Conservation (phyloP, 2,329 filamentous ascomycete species). For the Rutstroemia sp. region DNA sequence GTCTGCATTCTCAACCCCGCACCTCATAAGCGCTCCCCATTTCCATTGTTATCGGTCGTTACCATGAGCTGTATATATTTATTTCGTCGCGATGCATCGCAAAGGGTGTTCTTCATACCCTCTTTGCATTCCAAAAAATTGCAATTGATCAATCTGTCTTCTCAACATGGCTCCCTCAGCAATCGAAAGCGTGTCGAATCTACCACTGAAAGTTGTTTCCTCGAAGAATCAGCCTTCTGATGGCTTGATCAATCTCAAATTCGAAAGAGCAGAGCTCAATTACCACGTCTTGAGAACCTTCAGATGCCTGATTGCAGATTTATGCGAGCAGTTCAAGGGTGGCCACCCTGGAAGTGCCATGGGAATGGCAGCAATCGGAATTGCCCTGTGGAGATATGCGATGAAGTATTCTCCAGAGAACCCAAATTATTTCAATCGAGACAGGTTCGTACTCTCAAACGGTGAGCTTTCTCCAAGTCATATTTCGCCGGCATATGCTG, state of each 20-base stretch:
- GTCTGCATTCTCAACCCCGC: too few relatives aligned
- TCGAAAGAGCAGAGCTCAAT: background rate
- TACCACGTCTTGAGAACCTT: background rate
- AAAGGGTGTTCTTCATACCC: too few relatives aligned
- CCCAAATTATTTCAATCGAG: conserved; percentile 36
- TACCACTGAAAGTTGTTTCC: background rate
- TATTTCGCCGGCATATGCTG: background rate
- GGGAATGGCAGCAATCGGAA: conserved; percentile 47
- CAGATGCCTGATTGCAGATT: conserved; percentile 49
- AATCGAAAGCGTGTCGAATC: background rate
- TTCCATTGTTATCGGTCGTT: too few relatives aligned
- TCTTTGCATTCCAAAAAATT: too few relatives aligned
- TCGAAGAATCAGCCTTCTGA: background rate
- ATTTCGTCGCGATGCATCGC: background rate
- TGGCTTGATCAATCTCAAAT: background rate
- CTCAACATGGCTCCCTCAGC: background rate
- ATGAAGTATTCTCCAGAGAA: conserved; percentile 36
- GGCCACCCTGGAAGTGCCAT: conserved; percentile 56
- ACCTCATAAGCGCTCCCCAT: too few relatives aligned
- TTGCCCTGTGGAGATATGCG: conserved; percentile 36
- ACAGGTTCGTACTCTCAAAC: conserved; percentile 39
- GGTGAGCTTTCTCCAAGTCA: conserved; percentile 20
- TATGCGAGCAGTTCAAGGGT: conserved; percentile 63
- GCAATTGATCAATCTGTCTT: too few relatives aligned
- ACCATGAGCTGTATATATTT: background rate